phyloP scores from a whole-genome alignment of 1,139 yeast genomes.

The Debaryomycetaceae sp. region DNA sequence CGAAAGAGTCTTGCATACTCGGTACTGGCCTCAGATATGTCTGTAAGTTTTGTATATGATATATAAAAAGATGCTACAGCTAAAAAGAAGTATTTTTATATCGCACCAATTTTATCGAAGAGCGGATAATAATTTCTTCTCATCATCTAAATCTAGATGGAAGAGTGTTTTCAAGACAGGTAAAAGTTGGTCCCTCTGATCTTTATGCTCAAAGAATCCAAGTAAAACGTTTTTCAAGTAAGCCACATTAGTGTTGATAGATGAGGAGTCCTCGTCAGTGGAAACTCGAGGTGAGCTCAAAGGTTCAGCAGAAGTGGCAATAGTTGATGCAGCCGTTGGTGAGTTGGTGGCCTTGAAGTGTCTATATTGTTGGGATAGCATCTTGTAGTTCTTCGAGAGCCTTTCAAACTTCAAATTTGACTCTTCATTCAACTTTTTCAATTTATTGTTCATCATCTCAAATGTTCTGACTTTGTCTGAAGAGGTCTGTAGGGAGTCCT shows the following conservation, averaged over 20 bases:
- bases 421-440: conserved; percentile 69
- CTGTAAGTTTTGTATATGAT: background rate
- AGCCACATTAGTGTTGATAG: conserved; percentile 45
- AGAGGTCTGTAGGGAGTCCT: conserved; percentile 49
- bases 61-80: background rate
- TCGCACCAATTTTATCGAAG: conserved; percentile 30
- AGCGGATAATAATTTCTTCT: conserved; percentile 62
- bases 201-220: conserved; percentile 87
- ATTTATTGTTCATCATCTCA: conserved; percentile 53
- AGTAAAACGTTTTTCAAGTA: conserved; percentile 83
- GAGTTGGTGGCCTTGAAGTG: conserved; percentile 14
- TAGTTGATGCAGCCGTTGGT: conserved; percentile 2
- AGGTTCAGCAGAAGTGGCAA: conserved; percentile 1
- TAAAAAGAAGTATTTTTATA: background rate
- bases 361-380: conserved; percentile 56
- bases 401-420: conserved; percentile 61
- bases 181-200: conserved; percentile 78
- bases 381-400: conserved; percentile 62
- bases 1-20: conserved; percentile 50
- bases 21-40: background rate
- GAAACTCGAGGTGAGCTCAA: conserved; percentile 3
- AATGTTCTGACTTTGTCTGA: conserved; percentile 51
- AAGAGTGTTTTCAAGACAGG: conserved; percentile 82
- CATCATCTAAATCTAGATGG: conserved; percentile 66
- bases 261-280: conserved; percentile 3